Evolutionary conservation across 768 basidiomycete species (phyloP), one percentile per base, ranked within the genome.

Genomic region (Mycena alexandri): DNA sequence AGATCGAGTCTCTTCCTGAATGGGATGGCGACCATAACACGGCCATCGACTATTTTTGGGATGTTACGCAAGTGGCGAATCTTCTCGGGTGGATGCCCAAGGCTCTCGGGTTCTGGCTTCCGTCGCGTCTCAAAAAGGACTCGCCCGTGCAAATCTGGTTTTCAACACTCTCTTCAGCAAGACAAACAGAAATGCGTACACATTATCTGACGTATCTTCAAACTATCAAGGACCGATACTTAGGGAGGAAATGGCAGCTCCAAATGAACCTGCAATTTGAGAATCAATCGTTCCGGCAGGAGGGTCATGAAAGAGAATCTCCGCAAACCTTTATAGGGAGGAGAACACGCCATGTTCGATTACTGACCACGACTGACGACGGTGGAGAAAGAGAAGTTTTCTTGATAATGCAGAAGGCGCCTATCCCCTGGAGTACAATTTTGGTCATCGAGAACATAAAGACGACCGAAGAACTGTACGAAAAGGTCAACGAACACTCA

Each of bases 41-140:
- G 1, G 58, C 58, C 2, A 41, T 60, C 7, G 58, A 60, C 1
- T 60, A 60, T n/a, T 60, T 50, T 33, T 60, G 33, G 46, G 46
- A 50, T 2, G 58, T 60, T 0, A 24, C 46, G 4, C 58, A 60
- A 12, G 3, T 60, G 0, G 58, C 58, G 0, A 36, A 16, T 10
- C 11, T 60, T 16, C 13, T 8, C 2, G 58, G 58, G 2, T 60
- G 58, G 58, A 0, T 67, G 6, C 60, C 57, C 0, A 14, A 16
- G 4, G 42, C 54, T 3, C 13, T 68, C 10, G 66, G 60, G 2
- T 41, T 25, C 33, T 61, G 59, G 61, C 29, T 50, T 3, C 58
- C 47, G 11, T 48, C 58, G 0, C 33, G 47, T 8, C 38, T 60
- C 21, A 50, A 34, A 5, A 60, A 38, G 9, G 58, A 13, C 0